Base-by-base conservation (phyloP, 176 grass and related monocot genomes). In the Ampelocalamus luodianensis region DNA sequence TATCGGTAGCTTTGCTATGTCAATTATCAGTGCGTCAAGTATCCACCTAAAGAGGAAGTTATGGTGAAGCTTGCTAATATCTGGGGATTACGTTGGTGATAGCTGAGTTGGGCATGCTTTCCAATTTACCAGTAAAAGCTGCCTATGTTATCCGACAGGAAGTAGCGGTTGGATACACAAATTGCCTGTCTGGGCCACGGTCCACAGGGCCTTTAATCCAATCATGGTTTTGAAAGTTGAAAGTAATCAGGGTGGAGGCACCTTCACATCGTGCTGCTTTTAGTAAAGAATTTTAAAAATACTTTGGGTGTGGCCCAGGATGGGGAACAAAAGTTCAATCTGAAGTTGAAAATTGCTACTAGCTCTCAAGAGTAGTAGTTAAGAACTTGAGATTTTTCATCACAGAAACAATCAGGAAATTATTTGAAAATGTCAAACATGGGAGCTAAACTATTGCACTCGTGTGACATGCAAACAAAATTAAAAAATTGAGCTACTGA, bases 181-280 rank as follows among this genome's bases (percentile, higher is more conserved):
- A 40, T 68, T 49, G 53, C 66, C 22, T 78, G 45, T 56, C 61
- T 49, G 73, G 27, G 55, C 15, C 20, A 65, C 1, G 8, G 77
- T 65, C 10, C 43, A 66, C 38, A 8, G 18, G 38, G 44, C 60
- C 58, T 78, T 66, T 72, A 77, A 65, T 34, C n/a, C 79, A 86
- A 73, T 83, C 79, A 82, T 90, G n/a, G 45, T 40, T 16, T 69
- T 82, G 27, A 82, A 77, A 77, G 43, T 90, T 71, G 22, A 77
- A 71, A 82, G 36, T 85, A 82, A 82, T 76, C 24, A 49, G 36
- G 11, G 15, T 80, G 27, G 65, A 26, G 5, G 36, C 36, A 63
- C 72, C 75, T 77, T 86, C 8, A 24, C 54, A 90, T 37, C 54
- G 38, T 77, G 3, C 43, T 82, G 9, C 20, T 84, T 66, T 24